Evolutionary conservation across 768 basidiomycete species (phyloP).

Genomic region (Flagelloscypha sp.): DNA sequence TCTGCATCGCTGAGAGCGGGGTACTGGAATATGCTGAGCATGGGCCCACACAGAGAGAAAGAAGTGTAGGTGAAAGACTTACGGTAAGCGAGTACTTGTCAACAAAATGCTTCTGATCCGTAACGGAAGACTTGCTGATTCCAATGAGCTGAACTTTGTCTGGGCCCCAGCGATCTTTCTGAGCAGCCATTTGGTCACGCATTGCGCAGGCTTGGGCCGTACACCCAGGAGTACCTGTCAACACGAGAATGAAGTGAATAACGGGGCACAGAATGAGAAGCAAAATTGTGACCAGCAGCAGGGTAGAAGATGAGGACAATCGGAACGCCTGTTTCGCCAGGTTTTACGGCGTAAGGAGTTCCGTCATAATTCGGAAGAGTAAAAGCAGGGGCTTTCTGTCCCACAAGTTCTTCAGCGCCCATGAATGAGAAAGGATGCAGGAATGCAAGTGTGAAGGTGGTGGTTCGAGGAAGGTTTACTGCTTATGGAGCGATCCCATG

Average conservation of each 20-base stretch:
- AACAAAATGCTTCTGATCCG: constrained; percentile 67
- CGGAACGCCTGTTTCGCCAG: constrained; percentile 33
- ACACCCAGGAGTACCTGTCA: constrained; percentile 42
- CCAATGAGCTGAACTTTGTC: constrained; percentile 63
- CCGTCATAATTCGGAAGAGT: constrained; percentile 39
- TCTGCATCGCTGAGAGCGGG: constrained; percentile 65
- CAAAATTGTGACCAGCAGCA: constrained; percentile 30
- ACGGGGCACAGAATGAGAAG: no score
- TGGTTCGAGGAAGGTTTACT: background rate
- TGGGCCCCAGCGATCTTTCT: constrained; percentile 40
- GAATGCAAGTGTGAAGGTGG: background rate
- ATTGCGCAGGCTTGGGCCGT: constrained; percentile 55
- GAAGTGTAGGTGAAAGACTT: constrained; percentile 13
- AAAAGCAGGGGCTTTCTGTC: constrained; percentile 39
- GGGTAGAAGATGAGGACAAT: constrained; percentile 53
- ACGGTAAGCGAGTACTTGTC: constrained; percentile 63
- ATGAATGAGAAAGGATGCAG: background rate
- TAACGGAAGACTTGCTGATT: constrained; percentile 62
- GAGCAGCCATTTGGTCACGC: constrained; percentile 44
- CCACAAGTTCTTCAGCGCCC: constrained; percentile 28
- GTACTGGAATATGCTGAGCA: constrained; percentile 37
- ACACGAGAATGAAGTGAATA: no score
- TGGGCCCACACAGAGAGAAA: background rate
- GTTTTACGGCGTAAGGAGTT: constrained; percentile 35
- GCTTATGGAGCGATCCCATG: no score